Base-by-base conservation (phyloP, 2,329 filamentous ascomycete species). In the Aureobasidium sp. region DNA sequence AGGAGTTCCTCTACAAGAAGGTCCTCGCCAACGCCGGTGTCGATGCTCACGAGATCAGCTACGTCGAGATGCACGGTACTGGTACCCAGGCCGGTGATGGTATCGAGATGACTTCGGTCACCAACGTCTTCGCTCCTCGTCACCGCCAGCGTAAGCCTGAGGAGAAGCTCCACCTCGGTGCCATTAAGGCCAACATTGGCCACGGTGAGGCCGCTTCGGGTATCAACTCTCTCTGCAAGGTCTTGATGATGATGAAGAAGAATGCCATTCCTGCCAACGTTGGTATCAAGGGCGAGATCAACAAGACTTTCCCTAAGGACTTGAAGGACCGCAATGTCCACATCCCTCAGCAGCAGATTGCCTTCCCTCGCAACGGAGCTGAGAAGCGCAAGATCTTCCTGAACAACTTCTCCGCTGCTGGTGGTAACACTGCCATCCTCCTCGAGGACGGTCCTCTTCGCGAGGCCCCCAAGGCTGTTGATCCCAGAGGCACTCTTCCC, bases 31-130 rank as follows among this genome's bases (percentile, higher is more conserved):
- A 89, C 47, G 86, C 89, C 45, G 86, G 87, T 63, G 81, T 94
- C 24, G 86, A 92, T 68, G 87, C 90, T 1, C 81, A 85, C 56
- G 88, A 92, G 65, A 82, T 96, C 53, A 85, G 85, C 73, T 95
- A 93, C 69, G 86, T 96, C 9, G 91, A 95, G 74, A 91, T 94
- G 86, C 90, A 96, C 72, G 91, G 89, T 15, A 96, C 91, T 2
- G 91, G 91, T 35, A 96, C 90, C 0, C 89, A 94, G 72, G 90
- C 88, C 35, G 91, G 89, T 64, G 91, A 96, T 69, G 86, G 85
- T 8, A 88, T 85, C 4, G 91, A 96, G 72, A 92, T 93, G 87
- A 79, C 84, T 0, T 91, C 87, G 0, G 88, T 95, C 53, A 84
- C 85, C 24, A 79, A 82, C 53, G 78, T 82, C 22, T 88, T 87